A percentile compares a stretch with the other conserved stretches of the same genome.
Evolutionary conservation across 2,329 filamentous ascomycete genomes (phyloP).

Genomic region (Cytospora piceae): DNA sequence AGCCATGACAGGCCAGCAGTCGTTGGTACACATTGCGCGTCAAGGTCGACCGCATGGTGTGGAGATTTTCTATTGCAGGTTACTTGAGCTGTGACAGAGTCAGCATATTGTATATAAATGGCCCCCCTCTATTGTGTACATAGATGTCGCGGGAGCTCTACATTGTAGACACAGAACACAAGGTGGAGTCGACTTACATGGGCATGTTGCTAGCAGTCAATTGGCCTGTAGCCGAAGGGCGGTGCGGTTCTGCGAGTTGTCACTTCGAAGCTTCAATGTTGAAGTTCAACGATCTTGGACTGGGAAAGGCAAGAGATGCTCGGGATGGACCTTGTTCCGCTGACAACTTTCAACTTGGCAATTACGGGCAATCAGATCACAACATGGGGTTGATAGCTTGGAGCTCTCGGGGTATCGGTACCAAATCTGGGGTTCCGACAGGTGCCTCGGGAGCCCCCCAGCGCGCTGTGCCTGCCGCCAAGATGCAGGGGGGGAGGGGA

Average conservation of each 20-base stretch:
- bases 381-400: conserved; percentile 12
- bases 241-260: not conserved
- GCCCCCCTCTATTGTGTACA: not conserved
- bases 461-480: not conserved
- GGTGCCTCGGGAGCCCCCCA: not conserved
- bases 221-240: not conserved
- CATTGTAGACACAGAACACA: not conserved
- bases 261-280: not conserved
- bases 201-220: conserved; percentile 28
- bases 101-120: not conserved
- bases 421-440: conserved; percentile 23
- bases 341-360: conserved; percentile 22
- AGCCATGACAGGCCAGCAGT: conserved; percentile 54
- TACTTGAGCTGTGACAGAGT: conserved; percentile 15
- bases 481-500: conserved; percentile 23
- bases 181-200: conserved; percentile 9
- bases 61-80: conserved; percentile 24
- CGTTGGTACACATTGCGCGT: conserved; percentile 63
- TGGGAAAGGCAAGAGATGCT: not conserved
- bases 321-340: not conserved
- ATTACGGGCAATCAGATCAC: not conserved
- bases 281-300: too few species aligned
- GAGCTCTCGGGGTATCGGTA: conserved; percentile 18
- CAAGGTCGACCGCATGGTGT: conserved; percentile 61
- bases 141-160: not conserved